Base-by-base conservation (phyloP, 345 rosid species). In the Cardamine resedifolia region DNA sequence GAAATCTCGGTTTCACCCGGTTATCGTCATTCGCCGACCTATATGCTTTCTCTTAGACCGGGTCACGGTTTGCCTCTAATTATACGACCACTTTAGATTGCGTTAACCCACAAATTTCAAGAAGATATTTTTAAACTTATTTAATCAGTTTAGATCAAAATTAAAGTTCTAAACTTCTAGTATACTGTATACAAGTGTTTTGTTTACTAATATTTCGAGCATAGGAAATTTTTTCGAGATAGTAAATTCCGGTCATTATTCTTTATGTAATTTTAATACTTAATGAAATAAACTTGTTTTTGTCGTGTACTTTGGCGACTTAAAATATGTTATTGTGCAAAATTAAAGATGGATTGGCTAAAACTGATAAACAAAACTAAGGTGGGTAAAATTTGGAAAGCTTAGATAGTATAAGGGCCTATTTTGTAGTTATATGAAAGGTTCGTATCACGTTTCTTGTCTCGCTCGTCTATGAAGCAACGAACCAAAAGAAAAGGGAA, bases 21-120 rank as follows among this genome's bases (percentile, higher is more conserved):
- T 49, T 91, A 94, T 75, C 38, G 71, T 6, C 98, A 94, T 80
- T 82, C 85, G 4, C 97, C 98, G 18, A 72, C 87, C 3, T 69
- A 72, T 63, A 30, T 89, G 85, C 91, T 94, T 34, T 85, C 98
- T 50, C 78, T 94, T 6, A 80, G 97, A 82, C 98, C 97, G 3
- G 65, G 72, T 26, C 56, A 73, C 45, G 98, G 98, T 2, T 58
- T 89, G 72, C 98, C 95, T 58, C 87, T 94, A 73, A 63, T 86
- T 19, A 67, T 89, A 50, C 70, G 71, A 47, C 83, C 97, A 26
- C 74, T 90, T 19, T 81, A 78, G 58, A 20, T 68, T 10, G 28
- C 28, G 28, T 20, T 39, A 58, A 18, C 19, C 0, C 19, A 14
- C 38, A 72, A 19, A 36, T 20, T 44, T 30, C 7, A 20, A n/a